These are phyloP conservation scores for Trichoderma sp. DNA, from an alignment of 2,329 filamentous ascomycete species.

Conservation along the genomic window DNA sequence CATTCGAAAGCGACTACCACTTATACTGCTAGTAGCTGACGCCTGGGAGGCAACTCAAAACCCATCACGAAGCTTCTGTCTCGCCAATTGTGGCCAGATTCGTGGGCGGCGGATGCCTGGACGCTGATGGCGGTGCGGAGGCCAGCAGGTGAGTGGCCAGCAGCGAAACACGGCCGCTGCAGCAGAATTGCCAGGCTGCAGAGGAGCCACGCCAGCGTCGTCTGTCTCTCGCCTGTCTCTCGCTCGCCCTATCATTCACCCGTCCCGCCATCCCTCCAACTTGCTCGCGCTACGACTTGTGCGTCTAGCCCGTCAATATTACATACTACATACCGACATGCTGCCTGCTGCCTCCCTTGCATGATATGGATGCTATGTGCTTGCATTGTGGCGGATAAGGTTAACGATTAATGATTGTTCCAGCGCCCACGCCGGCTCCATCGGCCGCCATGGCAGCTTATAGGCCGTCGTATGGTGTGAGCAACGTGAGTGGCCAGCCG, in stretches of 20 bases:
- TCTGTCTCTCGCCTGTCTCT: neutral
- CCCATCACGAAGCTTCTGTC: neutral
- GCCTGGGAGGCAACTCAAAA: constrained; percentile 11
- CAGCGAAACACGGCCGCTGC: neutral
- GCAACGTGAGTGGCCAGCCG: neutral
- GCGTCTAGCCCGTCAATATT: neutral
- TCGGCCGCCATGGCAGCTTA: constrained; percentile 3
- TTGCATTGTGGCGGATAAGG: constrained; percentile 16
- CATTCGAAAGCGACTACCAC: neutral
- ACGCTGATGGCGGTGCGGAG: constrained; percentile 2
- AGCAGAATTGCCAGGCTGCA: constrained; percentile 9
- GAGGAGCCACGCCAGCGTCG: constrained; percentile 22
- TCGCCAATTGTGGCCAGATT: neutral
- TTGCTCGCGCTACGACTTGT: neutral
- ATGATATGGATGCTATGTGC: too few relatives aligned
- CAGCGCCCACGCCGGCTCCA: constrained; percentile 15
- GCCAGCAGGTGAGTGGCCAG: neutral
- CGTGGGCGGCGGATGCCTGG: constrained; percentile 13
- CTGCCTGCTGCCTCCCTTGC: neutral
- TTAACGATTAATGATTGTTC: neutral
- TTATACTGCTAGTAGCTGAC: neutral
- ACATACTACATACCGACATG: neutral
- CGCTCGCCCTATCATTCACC: neutral
- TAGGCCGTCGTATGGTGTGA: neutral
- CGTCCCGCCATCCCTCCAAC: neutral